Evolutionary conservation across 148 eudicot genomes (phyloP), one percentile per base, ranked within the genome.

Genomic region (Mesembryanthemum crystallinum): DNA sequence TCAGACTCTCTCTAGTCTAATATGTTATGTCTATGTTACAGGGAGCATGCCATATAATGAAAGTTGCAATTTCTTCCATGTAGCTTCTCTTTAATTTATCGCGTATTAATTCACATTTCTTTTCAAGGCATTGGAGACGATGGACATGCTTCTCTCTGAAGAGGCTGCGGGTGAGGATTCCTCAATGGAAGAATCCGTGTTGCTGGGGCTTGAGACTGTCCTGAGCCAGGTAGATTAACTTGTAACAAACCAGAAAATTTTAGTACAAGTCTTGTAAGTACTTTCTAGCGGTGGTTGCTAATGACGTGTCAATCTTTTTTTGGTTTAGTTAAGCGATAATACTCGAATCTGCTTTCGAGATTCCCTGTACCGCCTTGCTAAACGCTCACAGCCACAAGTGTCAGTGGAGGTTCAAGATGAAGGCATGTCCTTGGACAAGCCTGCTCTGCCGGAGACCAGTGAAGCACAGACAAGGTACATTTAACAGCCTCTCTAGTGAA

Each of bases 321-420:
- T 64, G 71, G 74, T 61, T 39, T 75, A 92, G 97, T 47, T 92
- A 84, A 82, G 81, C 51, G 78, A 80, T 67, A 79, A 66, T 7
- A 92, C 97, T 43, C 82, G 95, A 79, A 82, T 87, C 27, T 86
- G 97, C 87, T 85, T 92, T 61, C 86, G 95, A 62, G 97, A 92
- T 85, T 85, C 97, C 82, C 79, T 92, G 37, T 90, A 90, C 72
- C 95, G 95, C 74, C 97, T 92, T 74, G 97, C 97, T 39, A 82
- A 81, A 60, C 85, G 84, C 82, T 88, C 97, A 60, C 80, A 78
- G 52, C 77, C 82, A 4, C 86, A 82, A 43, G 24, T 68, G 11
- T 15, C 75, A 47, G 69, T 68, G 39, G 68, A 68, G 62, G 18
- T 28, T 69, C 77, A 76, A 64, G 67, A 23, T n/a, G 88, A 73